These are phyloP conservation scores for Gentiana straminea DNA, from an alignment of 257 asterid species.

Conservation along the genomic window DNA sequence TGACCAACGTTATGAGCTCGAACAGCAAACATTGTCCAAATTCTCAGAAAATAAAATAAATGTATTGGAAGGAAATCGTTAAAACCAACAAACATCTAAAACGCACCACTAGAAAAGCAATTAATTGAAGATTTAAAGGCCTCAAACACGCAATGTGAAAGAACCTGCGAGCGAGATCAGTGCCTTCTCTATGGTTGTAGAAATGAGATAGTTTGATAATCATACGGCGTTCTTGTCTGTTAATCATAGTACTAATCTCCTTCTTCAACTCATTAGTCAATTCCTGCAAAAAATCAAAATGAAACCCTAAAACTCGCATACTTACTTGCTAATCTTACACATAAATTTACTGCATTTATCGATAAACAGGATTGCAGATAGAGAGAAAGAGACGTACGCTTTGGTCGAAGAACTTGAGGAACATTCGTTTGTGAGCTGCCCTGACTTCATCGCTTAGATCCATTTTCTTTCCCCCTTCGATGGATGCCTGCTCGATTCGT, in stretches of 20 bases:
- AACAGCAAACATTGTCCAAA: too few species aligned
- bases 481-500: background rate
- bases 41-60: too few species aligned
- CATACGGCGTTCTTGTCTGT: constrained; percentile 68
- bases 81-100: too few species aligned
- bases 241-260: constrained; percentile 47
- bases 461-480: constrained; percentile 25
- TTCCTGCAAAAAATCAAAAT: constrained; percentile 36
- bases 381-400: constrained; percentile 22
- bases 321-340: background rate
- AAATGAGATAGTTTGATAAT: constrained; percentile 67
- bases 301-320: background rate
- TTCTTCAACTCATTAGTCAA: constrained; percentile 43
- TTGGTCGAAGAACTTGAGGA: constrained; percentile 84
- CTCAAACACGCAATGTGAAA: background rate
- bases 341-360: background rate
- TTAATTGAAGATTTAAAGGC: too few species aligned
- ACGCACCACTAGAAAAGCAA: too few species aligned
- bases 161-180: constrained; percentile 83
- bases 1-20: too few species aligned
- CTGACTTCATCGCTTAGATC: constrained; percentile 85
- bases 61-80: too few species aligned
- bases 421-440: constrained; percentile 68
- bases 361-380: background rate
- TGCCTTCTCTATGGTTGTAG: constrained; percentile 71